Evolutionary conservation across 345 rosid species (phyloP).

Genomic region (Carallia brachiata): DNA sequence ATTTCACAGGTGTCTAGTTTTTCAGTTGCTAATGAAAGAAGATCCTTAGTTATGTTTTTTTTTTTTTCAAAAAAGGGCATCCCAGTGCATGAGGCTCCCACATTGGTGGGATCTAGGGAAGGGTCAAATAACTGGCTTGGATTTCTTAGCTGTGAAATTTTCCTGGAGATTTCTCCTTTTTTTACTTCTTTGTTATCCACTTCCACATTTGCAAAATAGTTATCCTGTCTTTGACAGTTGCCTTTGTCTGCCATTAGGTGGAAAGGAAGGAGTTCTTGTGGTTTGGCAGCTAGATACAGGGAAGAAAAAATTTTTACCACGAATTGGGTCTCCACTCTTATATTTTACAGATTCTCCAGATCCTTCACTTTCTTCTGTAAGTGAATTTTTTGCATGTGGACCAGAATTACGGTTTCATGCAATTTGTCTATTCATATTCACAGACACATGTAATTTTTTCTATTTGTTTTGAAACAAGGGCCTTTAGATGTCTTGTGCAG

Average conservation of each 20-base stretch:
- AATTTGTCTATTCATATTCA: neutral
- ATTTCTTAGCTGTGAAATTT: neutral
- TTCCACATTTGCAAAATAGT: neutral
- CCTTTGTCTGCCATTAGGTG: constrained; percentile 52
- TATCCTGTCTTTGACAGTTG: constrained; percentile 2
- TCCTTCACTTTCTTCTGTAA: constrained; percentile 83
- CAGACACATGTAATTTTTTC: neutral
- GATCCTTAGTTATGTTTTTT: neutral
- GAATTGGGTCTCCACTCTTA: constrained; percentile 88
- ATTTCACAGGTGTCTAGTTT: neutral
- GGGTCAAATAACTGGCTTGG: neutral
- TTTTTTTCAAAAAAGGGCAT: too few relatives aligned
- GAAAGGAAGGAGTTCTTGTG: constrained; percentile 95
- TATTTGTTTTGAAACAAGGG: constrained; percentile 26
- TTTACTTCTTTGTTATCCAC: neutral
- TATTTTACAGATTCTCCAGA: constrained; percentile 71
- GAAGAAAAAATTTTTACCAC: constrained; percentile 88
- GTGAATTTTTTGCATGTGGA: constrained; percentile 20
- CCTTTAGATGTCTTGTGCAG: constrained; percentile 89
- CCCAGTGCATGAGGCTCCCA: too few relatives aligned
- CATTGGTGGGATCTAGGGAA: too few relatives aligned
- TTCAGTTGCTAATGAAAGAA: neutral
- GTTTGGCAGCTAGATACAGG: constrained; percentile 98
- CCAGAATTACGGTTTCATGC: neutral
- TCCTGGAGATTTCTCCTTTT: neutral